A percentile compares a stretch with the other conserved stretches of the same genome.
phyloP scores from a whole-genome alignment of 257 asterid species.

The Scutellaria barbata region DNA sequence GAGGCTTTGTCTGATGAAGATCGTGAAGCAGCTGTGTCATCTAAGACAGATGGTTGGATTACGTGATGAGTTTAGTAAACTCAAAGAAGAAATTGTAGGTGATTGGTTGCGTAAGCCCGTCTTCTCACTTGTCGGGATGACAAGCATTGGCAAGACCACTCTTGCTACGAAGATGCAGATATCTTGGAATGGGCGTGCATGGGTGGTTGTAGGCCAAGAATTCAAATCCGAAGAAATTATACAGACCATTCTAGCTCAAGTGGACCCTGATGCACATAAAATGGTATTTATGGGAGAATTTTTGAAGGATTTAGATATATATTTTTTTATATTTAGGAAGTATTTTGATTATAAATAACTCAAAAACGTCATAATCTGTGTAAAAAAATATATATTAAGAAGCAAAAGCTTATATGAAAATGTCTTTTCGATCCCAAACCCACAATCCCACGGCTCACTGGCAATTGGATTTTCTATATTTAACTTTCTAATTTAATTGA shows the following conservation, averaged over 20 bases:
- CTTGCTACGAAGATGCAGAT: conserved; percentile 15
- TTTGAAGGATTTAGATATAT: too few species aligned
- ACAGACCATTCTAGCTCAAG: conserved; percentile 3
- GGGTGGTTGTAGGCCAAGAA: background rate
- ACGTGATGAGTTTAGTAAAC: background rate
- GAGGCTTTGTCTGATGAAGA: background rate
- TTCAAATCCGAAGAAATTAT: background rate
- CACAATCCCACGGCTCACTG: too few species aligned
- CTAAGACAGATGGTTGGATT: conserved; percentile 8
- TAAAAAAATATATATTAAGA: too few species aligned
- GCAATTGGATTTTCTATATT: too few species aligned
- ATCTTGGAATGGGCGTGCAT: background rate
- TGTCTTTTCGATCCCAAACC: too few species aligned
- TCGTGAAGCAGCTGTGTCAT: background rate
- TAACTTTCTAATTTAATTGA: too few species aligned
- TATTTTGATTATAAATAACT: too few species aligned
- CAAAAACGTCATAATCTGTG: too few species aligned
- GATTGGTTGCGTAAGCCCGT: background rate
- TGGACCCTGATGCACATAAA: background rate
- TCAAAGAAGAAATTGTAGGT: background rate
- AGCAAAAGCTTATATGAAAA: too few species aligned
- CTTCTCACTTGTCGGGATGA: background rate
- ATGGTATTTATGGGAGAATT: too few species aligned
- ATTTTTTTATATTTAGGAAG: too few species aligned
- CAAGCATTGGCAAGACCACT: background rate